Conservation (phyloP, 176 grass and related monocot genomes). For the Sorghum bicolor region DNA sequence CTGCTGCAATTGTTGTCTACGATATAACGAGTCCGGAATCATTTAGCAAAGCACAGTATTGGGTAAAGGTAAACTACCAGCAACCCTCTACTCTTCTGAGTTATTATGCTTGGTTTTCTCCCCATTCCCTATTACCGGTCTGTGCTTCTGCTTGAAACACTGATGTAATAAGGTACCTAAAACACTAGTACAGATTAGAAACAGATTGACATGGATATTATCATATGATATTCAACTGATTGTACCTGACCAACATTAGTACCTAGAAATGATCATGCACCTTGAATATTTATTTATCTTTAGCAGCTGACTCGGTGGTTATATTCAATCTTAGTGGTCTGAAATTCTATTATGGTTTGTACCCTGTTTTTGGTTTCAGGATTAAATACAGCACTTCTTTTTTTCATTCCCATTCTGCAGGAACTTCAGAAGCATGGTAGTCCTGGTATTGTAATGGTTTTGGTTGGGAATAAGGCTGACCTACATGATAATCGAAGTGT, state of each 20-base stretch:
- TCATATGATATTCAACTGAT: neutral
- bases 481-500: slow-evolving; percentile 81
- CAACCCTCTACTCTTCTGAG: slow-evolving; percentile 3
- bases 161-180: neutral
- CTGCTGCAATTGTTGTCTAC: slow-evolving; percentile 86
- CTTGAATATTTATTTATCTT: neutral
- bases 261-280: neutral
- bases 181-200: neutral
- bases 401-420: slow-evolving; percentile 34
- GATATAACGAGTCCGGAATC: slow-evolving; percentile 96
- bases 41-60: slow-evolving; percentile 96
- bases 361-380: neutral
- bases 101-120: neutral
- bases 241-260: neutral
- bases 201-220: neutral
- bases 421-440: slow-evolving; percentile 98
- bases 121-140: neutral
- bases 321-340: neutral
- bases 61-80: slow-evolving; percentile 71
- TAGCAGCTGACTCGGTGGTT: neutral
- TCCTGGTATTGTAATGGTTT: slow-evolving; percentile 87
- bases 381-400: neutral
- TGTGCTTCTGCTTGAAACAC: neutral
- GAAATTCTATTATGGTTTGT: neutral
- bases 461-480: slow-evolving; percentile 97